Evolutionary conservation across 2,329 filamentous ascomycete genomes (phyloP).

Genomic region (Ustulina deusta): DNA sequence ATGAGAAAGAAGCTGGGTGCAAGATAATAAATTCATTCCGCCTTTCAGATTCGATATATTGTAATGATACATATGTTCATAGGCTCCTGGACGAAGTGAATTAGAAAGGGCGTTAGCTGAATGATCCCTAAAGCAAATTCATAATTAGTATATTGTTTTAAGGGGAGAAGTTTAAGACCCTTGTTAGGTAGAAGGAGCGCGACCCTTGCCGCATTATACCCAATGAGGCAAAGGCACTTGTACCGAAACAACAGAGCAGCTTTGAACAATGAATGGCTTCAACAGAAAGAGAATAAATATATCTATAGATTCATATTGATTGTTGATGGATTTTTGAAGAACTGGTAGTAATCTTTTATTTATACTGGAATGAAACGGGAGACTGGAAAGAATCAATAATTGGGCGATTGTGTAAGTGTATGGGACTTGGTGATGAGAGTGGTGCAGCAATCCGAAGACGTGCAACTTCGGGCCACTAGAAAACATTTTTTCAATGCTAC

Average conservation of each 20-base stretch:
- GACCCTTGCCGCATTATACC: conserved; percentile 24
- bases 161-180: conserved; percentile 43
- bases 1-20: too few species aligned
- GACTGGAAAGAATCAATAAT: not conserved
- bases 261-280: not conserved
- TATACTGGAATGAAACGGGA: not conserved
- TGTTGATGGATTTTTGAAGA: not conserved
- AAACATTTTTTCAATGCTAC: conserved; percentile 42
- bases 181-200: conserved; percentile 39
- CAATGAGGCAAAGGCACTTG: conserved; percentile 30
- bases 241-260: not conserved
- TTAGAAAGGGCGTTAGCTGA: too few species aligned
- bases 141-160: conserved; percentile 26
- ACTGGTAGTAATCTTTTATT: not conserved
- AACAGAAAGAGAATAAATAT: conserved; percentile 1
- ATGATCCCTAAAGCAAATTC: too few species aligned
- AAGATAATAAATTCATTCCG: too few species aligned
- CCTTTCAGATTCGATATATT: too few species aligned
- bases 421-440: not conserved
- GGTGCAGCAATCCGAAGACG: not conserved
- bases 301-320: not conserved
- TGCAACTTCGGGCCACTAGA: conserved; percentile 35
- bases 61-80: too few species aligned
- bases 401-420: not conserved
- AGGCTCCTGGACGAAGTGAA: too few species aligned